Conservation (phyloP, 2,329 filamentous ascomycete genomes). For the Canariomyces notabilis region DNA sequence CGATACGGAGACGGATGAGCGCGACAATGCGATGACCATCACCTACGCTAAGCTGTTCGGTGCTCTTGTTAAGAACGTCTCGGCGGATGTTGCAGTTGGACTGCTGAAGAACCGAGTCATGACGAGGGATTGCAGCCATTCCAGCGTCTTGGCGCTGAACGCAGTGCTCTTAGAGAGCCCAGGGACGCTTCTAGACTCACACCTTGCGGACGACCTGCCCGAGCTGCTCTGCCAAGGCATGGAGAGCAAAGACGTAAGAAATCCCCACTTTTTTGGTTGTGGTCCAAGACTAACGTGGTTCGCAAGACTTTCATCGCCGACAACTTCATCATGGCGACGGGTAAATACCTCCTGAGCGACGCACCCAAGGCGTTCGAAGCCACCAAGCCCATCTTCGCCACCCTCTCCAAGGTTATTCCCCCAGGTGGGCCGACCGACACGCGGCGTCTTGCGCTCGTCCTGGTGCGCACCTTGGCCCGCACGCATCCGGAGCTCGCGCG, state of each 20-base stretch:
- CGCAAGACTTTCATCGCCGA: constrained; percentile 73
- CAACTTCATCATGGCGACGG: constrained; percentile 82
- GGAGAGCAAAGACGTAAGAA: constrained; percentile 65
- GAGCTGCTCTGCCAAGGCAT: constrained; percentile 78
- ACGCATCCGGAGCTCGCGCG: constrained; percentile 73
- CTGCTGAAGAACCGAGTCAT: constrained; percentile 70
- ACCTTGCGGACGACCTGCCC: constrained; percentile 67
- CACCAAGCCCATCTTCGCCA: constrained; percentile 73
- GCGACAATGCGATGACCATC: constrained; percentile 73
- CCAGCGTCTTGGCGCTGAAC: constrained; percentile 83
- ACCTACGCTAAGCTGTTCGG: constrained; percentile 88
- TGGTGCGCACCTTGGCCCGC: constrained; percentile 79
- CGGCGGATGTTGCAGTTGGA: constrained; percentile 59
- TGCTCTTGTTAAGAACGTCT: constrained; percentile 81
- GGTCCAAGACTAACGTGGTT: constrained; percentile 18
- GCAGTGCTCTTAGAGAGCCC: constrained; percentile 80
- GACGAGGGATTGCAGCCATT: constrained; percentile 66
- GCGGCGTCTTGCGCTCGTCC: constrained; percentile 78
- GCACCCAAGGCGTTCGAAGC: constrained; percentile 67
- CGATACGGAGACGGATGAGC: constrained; percentile 73
- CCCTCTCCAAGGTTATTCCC: constrained; percentile 67
- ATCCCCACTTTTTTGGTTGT: too few species aligned
- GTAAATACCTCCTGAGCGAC: constrained; percentile 77
- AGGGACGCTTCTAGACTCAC: constrained; percentile 58
- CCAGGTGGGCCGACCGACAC: constrained; percentile 77